Percentiles rank a stretch among this genome's conserved stretches.
Evolutionary conservation across 1,284 basidiomycete genomes (phyloP).

Genomic region (Veloboletus limbatus): DNA sequence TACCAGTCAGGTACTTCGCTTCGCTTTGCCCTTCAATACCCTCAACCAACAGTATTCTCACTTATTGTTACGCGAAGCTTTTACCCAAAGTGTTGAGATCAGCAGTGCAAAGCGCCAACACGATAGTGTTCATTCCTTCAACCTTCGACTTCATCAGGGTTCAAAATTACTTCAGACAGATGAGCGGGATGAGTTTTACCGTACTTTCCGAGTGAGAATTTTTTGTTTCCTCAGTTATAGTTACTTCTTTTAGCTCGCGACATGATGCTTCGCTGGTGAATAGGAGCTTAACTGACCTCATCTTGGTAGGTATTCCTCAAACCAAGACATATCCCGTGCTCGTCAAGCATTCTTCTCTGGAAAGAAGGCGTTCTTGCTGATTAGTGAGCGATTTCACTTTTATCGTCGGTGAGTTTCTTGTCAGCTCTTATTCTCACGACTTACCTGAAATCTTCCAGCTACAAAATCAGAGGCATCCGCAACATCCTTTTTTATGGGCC

Average conservation of each 20-base stretch:
- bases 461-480: conserved; percentile 87
- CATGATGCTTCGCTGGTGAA: neutral
- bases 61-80: conserved; percentile 44
- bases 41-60: conserved; percentile 2
- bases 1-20: conserved; percentile 67
- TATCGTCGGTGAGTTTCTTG: conserved; percentile 68
- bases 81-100: conserved; percentile 83
- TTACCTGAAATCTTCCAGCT: conserved; percentile 44
- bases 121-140: conserved; percentile 87
- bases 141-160: conserved; percentile 97
- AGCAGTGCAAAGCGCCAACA: conserved; percentile 87
- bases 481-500: conserved; percentile 93
- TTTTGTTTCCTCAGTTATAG: neutral
- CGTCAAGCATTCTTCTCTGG: conserved; percentile 91
- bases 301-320: conserved; percentile 78
- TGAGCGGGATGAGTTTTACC: conserved; percentile 67
- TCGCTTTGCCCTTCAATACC: neutral
- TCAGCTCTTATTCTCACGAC: conserved; percentile 1
- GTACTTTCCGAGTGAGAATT: conserved; percentile 81
- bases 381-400: conserved; percentile 98
- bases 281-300: neutral
- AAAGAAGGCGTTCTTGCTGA: conserved; percentile 81
- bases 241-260: neutral
- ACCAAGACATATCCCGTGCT: conserved; percentile 90
- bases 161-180: conserved; percentile 81